Base-by-base conservation (phyloP, 345 rosid genomes). In the Gynandropsis gynandra region DNA sequence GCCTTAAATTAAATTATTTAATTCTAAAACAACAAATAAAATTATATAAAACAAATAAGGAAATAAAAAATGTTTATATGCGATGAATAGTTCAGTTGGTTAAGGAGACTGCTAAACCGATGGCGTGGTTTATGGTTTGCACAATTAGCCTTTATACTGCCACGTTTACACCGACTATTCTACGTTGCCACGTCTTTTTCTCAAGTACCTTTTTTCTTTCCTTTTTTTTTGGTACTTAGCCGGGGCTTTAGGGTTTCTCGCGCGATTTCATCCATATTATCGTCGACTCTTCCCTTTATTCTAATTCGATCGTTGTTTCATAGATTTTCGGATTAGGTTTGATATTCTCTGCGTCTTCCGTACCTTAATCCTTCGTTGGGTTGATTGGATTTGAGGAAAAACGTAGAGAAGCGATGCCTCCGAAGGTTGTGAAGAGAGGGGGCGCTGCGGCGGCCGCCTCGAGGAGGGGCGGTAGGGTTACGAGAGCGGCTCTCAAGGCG, bases 351-450 rank as follows among this genome's bases (percentile, higher is more conserved):
- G 29, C 29, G 29, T 24, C 29, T 24, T 24, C 5, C 4, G 29
- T 2, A 24, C 29, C 5, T 2, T 24, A 24, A 24, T 24, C 29
- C 2, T 5, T 24, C 29, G 29, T 24, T 2, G 29, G 29, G 29
- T 24, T 43, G 4, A 1, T 39, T 42, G 4, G 34, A 21, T 39
- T 24, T 50, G 4, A 14, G 15, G 2, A 31, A 46, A 5, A 13
- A 33, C 1, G 31, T 18, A 9, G 20, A 48, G 50, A 18, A 49
- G 56, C 21, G 16, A 89, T 89, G 97, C 89, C 95, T 65, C 97
- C 97, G 7, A 70, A 82, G 50, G 53, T 59, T 18, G 77, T 73
- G 50, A 89, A 89, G 68, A 78, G 89, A 48, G 95, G 92, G 40
- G 84, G 70, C 13, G 76, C 83, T 8, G 78, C 73, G 4, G 41